Evolutionary conservation across 176 grass and related monocot species (phyloP), one percentile per base, ranked within the genome.

Genomic region (Cenchrus americanus): DNA sequence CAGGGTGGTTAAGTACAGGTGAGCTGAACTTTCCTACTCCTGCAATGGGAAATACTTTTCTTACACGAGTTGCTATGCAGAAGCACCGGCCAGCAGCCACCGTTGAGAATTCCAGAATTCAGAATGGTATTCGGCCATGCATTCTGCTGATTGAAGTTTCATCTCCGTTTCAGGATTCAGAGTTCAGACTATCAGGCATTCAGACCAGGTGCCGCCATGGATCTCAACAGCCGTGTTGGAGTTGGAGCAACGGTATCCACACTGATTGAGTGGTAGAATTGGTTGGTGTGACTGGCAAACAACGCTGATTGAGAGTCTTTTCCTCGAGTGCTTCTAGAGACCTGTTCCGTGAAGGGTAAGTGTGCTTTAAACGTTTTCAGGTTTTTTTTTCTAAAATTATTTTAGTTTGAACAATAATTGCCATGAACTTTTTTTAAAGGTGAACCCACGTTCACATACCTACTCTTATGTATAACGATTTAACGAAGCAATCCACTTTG

Each of bases 11-110:
- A 77, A 62, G 82, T 75, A 51, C 4, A 3, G 90, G 85, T 95
- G 90, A 90, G 59, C 93, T 59, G 87, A 77, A 88, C 74, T 75
- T 62, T 86, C 78, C 93, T 81, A 86, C 69, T 60, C 63, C 34
- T 24, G 67, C 62, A 77, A 44, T 46, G 54, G 19, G 61, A 83
- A 89, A 69, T 71, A 5, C 8, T 66, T 80, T 74, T 41, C 60
- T 54, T 74, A 14, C 23, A 24, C 15, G n/a, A 74, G 77, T 86
- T 66, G 84, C 58, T 67, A 34, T 30, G 23, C 23, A 19, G 49
- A 24, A 1, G 69, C 22, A 43, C 14, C 18, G 12, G 8, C 9
- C 48, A 34, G 24, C 71, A 54, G 71, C 14, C 26, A 57, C 18
- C 2, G 21, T 65, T 64, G 8, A 41, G 11, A 40, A 49, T 73